These are phyloP conservation scores for Myxozyma lipomycoides DNA, from an alignment of 805 yeast genomes.

Conservation along the genomic window DNA sequence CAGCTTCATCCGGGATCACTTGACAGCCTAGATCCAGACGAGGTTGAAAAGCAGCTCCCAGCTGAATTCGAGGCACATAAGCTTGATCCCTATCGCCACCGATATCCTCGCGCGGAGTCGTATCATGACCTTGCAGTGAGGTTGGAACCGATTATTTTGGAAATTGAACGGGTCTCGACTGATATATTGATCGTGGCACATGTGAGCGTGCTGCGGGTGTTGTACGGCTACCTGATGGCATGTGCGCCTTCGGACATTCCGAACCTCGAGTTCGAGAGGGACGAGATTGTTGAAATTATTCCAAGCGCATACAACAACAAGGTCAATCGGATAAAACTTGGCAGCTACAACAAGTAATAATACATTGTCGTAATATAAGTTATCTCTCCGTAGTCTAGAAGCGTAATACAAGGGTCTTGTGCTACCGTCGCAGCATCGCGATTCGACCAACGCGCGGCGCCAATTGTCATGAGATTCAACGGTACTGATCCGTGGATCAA, in stretches of 20 bases:
- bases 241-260: slow-evolving; percentile 86
- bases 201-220: slow-evolving; percentile 80
- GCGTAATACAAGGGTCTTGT: neutral
- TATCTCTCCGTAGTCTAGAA: neutral
- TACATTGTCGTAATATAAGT: neutral
- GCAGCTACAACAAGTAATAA: neutral
- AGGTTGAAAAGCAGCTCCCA: slow-evolving; percentile 59
- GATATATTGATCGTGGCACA: slow-evolving; percentile 90
- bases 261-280: slow-evolving; percentile 64
- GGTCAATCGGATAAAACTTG: slow-evolving; percentile 48
- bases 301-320: slow-evolving; percentile 80
- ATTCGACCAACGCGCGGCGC: neutral
- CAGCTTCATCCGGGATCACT: slow-evolving; percentile 87
- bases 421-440: neutral
- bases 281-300: slow-evolving; percentile 80
- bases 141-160: slow-evolving; percentile 86
- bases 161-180: slow-evolving; percentile 80
- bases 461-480: neutral
- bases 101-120: slow-evolving; percentile 89
- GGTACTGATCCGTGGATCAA: neutral
- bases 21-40: slow-evolving; percentile 61
- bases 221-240: slow-evolving; percentile 94
- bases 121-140: slow-evolving; percentile 95
- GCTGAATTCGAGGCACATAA: slow-evolving; percentile 61
- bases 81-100: slow-evolving; percentile 85